Evolutionary conservation across 1,284 basidiomycete genomes (phyloP).

Genomic region (Psilocybe mexicana): DNA sequence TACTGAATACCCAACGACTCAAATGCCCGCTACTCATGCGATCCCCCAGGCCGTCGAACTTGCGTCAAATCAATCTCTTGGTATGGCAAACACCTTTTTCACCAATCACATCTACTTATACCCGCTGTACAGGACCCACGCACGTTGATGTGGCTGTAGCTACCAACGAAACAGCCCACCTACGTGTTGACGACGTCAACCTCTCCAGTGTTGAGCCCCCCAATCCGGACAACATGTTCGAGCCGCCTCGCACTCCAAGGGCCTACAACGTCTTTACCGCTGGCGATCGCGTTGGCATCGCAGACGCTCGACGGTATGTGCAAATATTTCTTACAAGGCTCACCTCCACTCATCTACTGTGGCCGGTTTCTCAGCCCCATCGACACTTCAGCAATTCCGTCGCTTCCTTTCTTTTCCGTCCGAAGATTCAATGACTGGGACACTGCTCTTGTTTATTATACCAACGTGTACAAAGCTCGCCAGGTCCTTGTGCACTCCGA

Average conservation of each 20-base stretch:
- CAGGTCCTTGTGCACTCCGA: neutral
- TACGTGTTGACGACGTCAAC: neutral
- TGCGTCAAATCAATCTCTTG: no score
- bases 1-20: no score
- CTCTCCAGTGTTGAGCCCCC: neutral
- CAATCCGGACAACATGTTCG: neutral
- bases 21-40: no score
- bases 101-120: no score
- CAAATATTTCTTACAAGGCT: neutral
- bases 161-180: neutral
- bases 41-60: no score
- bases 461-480: neutral
- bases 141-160: neutral
- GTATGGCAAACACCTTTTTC: no score
- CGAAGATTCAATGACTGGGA: neutral
- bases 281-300: neutral
- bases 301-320: neutral
- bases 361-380: neutral
- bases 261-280: neutral
- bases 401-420: neutral
- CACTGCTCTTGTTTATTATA: neutral
- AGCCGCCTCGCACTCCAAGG: neutral
- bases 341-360: neutral
- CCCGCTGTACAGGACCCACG: no score
- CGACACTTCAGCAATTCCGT: neutral